A percentile compares a stretch with the other conserved stretches of the same genome.
These are phyloP conservation scores for Tolypocladium paradoxum DNA, from an alignment of 2,329 filamentous ascomycete genomes.

Conservation along the genomic window DNA sequence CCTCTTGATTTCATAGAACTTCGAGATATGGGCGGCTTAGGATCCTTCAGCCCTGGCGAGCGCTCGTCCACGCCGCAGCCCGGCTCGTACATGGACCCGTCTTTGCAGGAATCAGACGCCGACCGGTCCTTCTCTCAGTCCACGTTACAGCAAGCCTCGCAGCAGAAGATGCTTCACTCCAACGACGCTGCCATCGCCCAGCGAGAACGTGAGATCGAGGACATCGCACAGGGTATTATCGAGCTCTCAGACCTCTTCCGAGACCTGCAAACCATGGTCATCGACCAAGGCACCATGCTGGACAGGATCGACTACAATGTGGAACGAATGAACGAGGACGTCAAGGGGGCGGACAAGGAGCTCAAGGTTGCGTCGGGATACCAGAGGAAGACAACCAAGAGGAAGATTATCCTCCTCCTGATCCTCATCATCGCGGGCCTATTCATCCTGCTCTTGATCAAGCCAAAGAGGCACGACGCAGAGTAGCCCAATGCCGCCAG, in stretches of 20 bases:
- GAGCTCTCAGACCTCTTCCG: slow-evolving; percentile 94
- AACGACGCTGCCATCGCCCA: slow-evolving; percentile 82
- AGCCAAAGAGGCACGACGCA: slow-evolving; percentile 51
- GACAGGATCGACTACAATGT: slow-evolving; percentile 98
- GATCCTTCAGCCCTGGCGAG: slow-evolving; percentile 38
- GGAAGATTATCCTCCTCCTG: slow-evolving; percentile 86
- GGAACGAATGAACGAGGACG: slow-evolving; percentile 85
- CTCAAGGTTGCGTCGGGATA: slow-evolving; percentile 81
- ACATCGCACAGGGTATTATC: slow-evolving; percentile 96
- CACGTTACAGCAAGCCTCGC: slow-evolving; percentile 68
- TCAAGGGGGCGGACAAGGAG: slow-evolving; percentile 88
- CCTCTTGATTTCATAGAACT: slow-evolving; percentile 43
- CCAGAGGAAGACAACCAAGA: slow-evolving; percentile 77
- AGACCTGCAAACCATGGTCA: slow-evolving; percentile 90
- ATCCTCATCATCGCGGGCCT: slow-evolving; percentile 74
- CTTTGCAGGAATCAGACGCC: slow-evolving; percentile 83
- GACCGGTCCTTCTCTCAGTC: slow-evolving; percentile 88
- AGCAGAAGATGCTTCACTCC: slow-evolving; percentile 55
- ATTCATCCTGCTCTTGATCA: slow-evolving; percentile 74
- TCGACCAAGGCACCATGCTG: slow-evolving; percentile 81
- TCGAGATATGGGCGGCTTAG: slow-evolving; percentile 55
- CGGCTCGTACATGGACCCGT: slow-evolving; percentile 65
- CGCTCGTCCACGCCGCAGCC: slow-evolving; percentile 39
- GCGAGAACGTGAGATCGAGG: slow-evolving; percentile 91
- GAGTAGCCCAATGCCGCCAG: neutral